A percentile compares a stretch with the other conserved stretches of the same genome.
phyloP scores from a whole-genome alignment of 306 rosid genomes.

The Lupinus albus region DNA sequence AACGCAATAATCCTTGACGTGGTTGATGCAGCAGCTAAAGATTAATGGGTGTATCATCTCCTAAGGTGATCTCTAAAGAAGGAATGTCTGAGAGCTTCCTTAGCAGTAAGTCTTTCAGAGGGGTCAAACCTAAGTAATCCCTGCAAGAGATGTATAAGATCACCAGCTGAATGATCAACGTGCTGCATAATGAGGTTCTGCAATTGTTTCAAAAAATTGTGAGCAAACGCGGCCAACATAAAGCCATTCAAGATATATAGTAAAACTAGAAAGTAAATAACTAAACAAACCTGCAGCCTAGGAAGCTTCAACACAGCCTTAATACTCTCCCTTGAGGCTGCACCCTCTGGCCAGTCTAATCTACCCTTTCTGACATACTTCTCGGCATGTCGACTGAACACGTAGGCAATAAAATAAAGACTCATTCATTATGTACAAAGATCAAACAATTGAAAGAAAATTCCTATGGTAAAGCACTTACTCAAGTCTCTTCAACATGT shows the following conservation, averaged over 20 bases:
- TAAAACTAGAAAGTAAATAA: not conserved
- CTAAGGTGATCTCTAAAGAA: slow-evolving; percentile 70
- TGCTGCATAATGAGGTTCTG: slow-evolving; percentile 95
- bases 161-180: slow-evolving; percentile 94
- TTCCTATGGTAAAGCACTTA: slow-evolving; percentile 44
- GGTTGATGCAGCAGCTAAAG: too few relatives aligned
- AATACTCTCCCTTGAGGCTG: slow-evolving; percentile 83
- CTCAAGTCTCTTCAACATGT: slow-evolving; percentile 75
- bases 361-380: slow-evolving; percentile 86
- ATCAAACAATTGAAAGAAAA: not conserved
- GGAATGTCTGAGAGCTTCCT: slow-evolving; percentile 77
- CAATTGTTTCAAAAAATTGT: not conserved
- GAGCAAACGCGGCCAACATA: not conserved
- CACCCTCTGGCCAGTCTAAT: slow-evolving; percentile 94
- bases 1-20: not conserved
- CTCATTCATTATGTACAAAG: not conserved
- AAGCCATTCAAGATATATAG: not conserved
- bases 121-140: slow-evolving; percentile 87
- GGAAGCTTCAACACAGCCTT: slow-evolving; percentile 82
- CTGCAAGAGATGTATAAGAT: slow-evolving; percentile 84
- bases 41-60: slow-evolving; percentile 40
- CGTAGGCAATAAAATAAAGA: not conserved
- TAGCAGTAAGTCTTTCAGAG: slow-evolving; percentile 63
- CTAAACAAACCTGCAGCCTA: slow-evolving; percentile 75
- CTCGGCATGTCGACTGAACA: slow-evolving; percentile 78